These are phyloP conservation scores for Voacanga thouarsii DNA, from an alignment of 257 asterid genomes.

Conservation along the genomic window DNA sequence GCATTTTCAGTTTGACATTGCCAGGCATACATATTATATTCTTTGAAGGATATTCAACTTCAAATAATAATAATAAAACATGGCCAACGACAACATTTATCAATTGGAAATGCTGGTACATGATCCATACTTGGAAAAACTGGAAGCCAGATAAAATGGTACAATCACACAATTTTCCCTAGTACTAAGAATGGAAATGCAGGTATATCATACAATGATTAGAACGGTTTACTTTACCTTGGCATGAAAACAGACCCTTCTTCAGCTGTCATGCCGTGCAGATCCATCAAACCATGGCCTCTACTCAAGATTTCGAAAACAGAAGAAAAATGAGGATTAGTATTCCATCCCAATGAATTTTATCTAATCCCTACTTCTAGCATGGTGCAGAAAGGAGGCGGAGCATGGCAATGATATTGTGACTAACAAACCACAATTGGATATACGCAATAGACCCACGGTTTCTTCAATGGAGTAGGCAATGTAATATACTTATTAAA, in stretches of 20 bases:
- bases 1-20: slow-evolving; percentile 14
- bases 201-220: not conserved
- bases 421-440: not conserved
- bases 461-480: not conserved
- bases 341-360: not conserved
- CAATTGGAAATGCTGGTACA: not conserved
- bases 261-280: too few species aligned
- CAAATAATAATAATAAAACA: not conserved
- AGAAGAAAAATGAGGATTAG: not conserved
- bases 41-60: not conserved
- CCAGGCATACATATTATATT: slow-evolving; percentile 4
- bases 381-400: not conserved
- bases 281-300: slow-evolving; percentile 7
- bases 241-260: slow-evolving; percentile 10
- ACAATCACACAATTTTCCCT: not conserved
- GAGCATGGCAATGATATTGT: not conserved
- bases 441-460: slow-evolving; percentile 1
- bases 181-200: not conserved
- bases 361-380: not conserved
- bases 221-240: not conserved
- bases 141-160: not conserved
- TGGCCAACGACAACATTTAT: not conserved
- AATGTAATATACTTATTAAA: not conserved
- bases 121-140: not conserved
- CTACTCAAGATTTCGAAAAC: not conserved